Evolutionary conservation across 177 flowering plant species (phyloP), one percentile per base, ranked within the genome.

Genomic region (Vitis hybrid): DNA sequence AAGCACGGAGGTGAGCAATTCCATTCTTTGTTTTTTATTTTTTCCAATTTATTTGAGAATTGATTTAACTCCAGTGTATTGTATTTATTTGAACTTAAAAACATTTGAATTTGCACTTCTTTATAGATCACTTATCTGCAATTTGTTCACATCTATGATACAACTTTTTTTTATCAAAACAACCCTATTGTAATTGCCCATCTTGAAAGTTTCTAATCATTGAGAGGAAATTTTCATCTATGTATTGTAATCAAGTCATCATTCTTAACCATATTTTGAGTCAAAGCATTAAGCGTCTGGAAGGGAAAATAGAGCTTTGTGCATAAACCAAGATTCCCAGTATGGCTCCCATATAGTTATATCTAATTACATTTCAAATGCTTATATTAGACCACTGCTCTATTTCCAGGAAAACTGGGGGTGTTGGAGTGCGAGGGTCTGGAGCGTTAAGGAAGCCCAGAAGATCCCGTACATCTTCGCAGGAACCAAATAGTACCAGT

Each of bases 1-100:
- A 91, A 15, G 76, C 81, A 56, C 80, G 74, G 14, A 87, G 92
- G 98, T 92, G 29, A 79, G 73, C 49, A 45, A 53, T 75, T 60
- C 21, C 18, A 22, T 45, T 10, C 45, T 39, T 22, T 49, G 22
- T 21, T 14, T 58, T 65, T 58, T 5, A 14, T 16, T 8, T 2
- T 16, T 21, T 58, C 22, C 61, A 58, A 9, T 9, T 62, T n/a
- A 9, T 14, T 29, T 50, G 69, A 52, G n/a, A 51, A 51, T 39
- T 39, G 45, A 39, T 39, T 39, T 39, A 4, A 39, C 45, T 0
- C 45, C 8, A 7, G 8, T 4, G 4, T 39, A 39, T 39, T 39
- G 8, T 39, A 39, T 39, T 39, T 39, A 39, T 39, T 6, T 39
- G 8, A 39, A 39, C 45, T 39, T 26, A 26, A 39, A 39, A 39